Conservation (phyloP, 805 yeast genomes). For the Ogataea methanolica region DNA sequence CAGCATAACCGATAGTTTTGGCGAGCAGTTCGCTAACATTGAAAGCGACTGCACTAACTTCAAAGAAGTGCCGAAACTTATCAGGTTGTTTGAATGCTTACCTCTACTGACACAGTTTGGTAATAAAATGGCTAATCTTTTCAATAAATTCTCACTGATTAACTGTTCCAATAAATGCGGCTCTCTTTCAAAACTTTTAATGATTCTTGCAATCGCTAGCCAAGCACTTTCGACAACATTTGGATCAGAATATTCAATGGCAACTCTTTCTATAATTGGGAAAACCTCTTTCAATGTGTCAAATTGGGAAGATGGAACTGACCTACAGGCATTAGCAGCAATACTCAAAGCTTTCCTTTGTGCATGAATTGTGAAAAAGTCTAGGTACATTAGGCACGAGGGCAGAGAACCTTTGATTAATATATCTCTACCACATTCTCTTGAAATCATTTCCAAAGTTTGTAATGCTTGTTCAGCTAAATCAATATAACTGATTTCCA, state of each 20-base stretch:
- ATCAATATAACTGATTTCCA: slow-evolving; percentile 80
- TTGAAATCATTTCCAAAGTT: slow-evolving; percentile 62
- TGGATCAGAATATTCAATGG: slow-evolving; percentile 51
- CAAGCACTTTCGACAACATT: slow-evolving; percentile 60
- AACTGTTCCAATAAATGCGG: slow-evolving; percentile 44
- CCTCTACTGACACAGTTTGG: slow-evolving; percentile 28
- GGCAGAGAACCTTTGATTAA: slow-evolving; percentile 57
- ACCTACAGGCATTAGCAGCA: slow-evolving; percentile 63
- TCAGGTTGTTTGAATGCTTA: slow-evolving; percentile 18
- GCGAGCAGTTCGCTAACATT: slow-evolving; percentile 39
- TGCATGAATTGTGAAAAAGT: slow-evolving; percentile 84
- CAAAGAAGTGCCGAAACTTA: slow-evolving; percentile 36
- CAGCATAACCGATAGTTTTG: slow-evolving; percentile 38
- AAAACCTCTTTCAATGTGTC: slow-evolving; percentile 50
- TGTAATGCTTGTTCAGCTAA: slow-evolving; percentile 88
- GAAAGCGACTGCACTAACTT: slow-evolving; percentile 41
- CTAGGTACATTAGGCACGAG: slow-evolving; percentile 68
- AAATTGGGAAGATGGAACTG: slow-evolving; percentile 40
- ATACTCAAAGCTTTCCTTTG: slow-evolving; percentile 77
- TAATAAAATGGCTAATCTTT: slow-evolving; percentile 24
- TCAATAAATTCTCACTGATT: slow-evolving; percentile 31
- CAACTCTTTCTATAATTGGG: slow-evolving; percentile 54
- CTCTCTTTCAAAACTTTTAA: slow-evolving; percentile 43
- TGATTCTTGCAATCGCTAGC: slow-evolving; percentile 55
- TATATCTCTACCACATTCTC: slow-evolving; percentile 47